phyloP scores from a whole-genome alignment of 306 rosid genomes.

The Alnus glutinosa region DNA sequence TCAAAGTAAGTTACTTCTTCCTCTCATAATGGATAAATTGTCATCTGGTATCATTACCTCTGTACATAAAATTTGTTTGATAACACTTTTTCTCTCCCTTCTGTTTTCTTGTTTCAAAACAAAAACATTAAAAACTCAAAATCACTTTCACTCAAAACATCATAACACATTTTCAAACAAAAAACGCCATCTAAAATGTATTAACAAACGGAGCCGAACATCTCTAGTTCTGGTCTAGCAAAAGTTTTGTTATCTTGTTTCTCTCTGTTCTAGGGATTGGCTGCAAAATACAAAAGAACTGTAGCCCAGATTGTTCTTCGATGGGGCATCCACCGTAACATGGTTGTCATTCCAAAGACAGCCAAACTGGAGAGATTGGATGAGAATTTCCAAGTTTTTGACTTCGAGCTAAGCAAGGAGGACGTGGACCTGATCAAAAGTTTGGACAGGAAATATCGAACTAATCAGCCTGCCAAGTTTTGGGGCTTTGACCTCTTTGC shows the following conservation, averaged over 20 bases:
- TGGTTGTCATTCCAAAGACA: conserved; percentile 75
- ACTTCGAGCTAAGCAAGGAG: conserved; percentile 66
- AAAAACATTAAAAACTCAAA: too few relatives aligned
- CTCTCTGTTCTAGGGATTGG: conserved; percentile 52
- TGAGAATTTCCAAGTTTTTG: conserved; percentile 67
- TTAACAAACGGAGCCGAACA: too few relatives aligned
- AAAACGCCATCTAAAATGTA: too few relatives aligned
- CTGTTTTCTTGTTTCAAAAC: too few relatives aligned
- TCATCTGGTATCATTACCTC: neutral
- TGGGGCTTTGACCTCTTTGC: conserved; percentile 87
- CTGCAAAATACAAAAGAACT: conserved; percentile 67
- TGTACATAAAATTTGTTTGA: neutral
- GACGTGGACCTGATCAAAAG: conserved; percentile 62
- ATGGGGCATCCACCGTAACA: conserved; percentile 80
- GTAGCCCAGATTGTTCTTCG: conserved; percentile 74
- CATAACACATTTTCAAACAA: too few relatives aligned
- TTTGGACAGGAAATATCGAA: conserved; percentile 60
- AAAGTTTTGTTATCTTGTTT: conserved; percentile 7
- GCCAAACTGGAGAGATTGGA: conserved; percentile 77
- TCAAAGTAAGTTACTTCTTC: conserved; percentile 52
- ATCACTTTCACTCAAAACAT: too few relatives aligned
- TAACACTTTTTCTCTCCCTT: neutral
- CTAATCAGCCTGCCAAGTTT: conserved; percentile 75
- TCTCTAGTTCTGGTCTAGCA: neutral
- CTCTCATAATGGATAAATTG: neutral